These are phyloP conservation scores for Phytophthora pseudosyringae DNA, from an alignment of 352 stramenopile genomes.

Conservation along the genomic window DNA sequence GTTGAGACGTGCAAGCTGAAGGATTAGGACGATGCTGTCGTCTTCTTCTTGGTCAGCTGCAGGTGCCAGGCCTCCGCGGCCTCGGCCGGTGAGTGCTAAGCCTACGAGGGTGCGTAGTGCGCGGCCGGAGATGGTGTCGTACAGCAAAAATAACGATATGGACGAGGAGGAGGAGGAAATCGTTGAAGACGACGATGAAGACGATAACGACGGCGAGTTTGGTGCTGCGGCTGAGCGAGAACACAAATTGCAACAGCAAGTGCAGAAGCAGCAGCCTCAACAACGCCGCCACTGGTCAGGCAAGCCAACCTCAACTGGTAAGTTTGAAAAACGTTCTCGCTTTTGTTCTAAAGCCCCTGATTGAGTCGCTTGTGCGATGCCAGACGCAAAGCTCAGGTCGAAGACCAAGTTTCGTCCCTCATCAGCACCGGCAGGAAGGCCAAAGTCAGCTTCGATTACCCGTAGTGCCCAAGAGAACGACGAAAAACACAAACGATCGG, in stretches of 20 bases:
- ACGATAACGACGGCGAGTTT: conserved; percentile 42
- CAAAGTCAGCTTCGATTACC: conserved; percentile 24
- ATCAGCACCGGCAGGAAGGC: conserved; percentile 57
- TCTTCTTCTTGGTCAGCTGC: conserved; percentile 30
- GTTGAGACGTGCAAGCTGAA: background rate
- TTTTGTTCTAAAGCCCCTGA: background rate
- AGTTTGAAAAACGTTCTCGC: background rate
- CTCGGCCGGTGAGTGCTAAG: conserved; percentile 62
- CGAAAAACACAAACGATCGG: conserved; percentile 11
- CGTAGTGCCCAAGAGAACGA: conserved; percentile 17
- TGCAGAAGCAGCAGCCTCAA: conserved; percentile 1
- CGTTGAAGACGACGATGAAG: conserved; percentile 47
- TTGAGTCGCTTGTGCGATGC: conserved; percentile 1
- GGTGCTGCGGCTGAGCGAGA: conserved; percentile 38
- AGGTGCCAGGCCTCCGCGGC: conserved; percentile 18
- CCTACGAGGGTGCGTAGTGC: conserved; percentile 23
- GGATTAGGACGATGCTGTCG: conserved; percentile 10
- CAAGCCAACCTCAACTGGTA: conserved; percentile 19
- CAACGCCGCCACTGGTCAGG: conserved; percentile 22
- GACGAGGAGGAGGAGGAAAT: conserved; percentile 41
- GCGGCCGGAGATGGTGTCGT: conserved; percentile 26
- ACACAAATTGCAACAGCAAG: conserved; percentile 17
- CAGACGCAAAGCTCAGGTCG: conserved; percentile 17
- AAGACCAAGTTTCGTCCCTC: conserved; percentile 53
- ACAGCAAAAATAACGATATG: conserved; percentile 25